Evolutionary conservation across 345 rosid species (phyloP).

Genomic region (Lumnitzera racemosa): DNA sequence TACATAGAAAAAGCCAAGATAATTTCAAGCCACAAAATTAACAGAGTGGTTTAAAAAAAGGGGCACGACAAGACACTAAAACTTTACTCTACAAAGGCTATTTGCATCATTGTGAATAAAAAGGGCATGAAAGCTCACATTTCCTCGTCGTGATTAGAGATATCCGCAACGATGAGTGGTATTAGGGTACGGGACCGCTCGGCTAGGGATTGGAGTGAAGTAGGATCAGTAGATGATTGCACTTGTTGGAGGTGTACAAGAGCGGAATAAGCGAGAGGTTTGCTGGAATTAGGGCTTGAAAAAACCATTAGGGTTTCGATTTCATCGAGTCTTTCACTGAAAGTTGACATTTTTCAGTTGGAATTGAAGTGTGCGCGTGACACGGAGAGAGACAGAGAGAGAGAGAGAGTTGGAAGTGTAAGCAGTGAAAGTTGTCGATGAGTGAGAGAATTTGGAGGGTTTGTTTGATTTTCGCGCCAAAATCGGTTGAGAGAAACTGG

Average conservation of each 20-base stretch:
- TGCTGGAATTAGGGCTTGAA: conserved; percentile 22
- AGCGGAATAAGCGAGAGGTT: conserved; percentile 32
- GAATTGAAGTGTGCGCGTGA: too few species aligned
- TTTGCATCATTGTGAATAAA: neutral
- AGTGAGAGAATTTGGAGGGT: too few species aligned
- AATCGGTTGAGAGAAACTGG: too few species aligned
- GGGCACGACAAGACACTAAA: neutral
- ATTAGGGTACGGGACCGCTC: conserved; percentile 17
- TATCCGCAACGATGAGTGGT: conserved; percentile 16
- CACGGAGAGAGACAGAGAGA: too few species aligned
- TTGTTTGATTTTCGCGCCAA: too few species aligned
- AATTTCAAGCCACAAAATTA: too few species aligned
- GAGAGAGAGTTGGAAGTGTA: too few species aligned
- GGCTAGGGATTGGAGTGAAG: conserved; percentile 25
- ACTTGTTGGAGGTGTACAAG: conserved; percentile 29
- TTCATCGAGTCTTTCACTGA: conserved; percentile 24
- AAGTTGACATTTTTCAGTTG: conserved; percentile 13
- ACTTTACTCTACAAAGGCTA: too few species aligned
- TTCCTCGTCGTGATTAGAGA: conserved; percentile 36
- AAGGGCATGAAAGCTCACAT: conserved; percentile 16
- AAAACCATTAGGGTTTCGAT: conserved; percentile 20
- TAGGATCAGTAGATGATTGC: conserved; percentile 19
- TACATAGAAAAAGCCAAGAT: too few species aligned
- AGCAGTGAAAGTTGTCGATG: too few species aligned
- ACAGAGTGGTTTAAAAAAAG: neutral